Conservation (phyloP, 2,329 filamentous ascomycete species). For the Pseudogymnoascus verrucosus region DNA sequence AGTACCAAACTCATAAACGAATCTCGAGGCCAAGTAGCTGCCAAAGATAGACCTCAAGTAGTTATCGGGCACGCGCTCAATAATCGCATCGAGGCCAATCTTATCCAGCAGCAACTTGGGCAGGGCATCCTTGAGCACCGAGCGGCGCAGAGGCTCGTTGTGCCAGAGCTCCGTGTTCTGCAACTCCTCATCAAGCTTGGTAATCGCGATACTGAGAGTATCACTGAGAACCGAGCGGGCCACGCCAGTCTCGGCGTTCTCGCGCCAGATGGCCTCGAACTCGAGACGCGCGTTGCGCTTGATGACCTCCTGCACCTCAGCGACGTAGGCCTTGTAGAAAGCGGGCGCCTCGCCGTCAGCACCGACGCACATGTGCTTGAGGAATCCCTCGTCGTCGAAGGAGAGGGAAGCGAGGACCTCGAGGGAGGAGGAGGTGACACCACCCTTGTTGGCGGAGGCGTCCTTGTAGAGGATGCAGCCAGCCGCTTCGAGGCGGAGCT, state of each 20-base stretch:
- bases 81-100: slow-evolving; percentile 83
- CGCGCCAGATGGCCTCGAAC: slow-evolving; percentile 97
- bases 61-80: slow-evolving; percentile 78
- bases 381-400: slow-evolving; percentile 84
- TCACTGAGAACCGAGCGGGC: slow-evolving; percentile 84
- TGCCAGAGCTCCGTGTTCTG: slow-evolving; percentile 90
- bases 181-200: slow-evolving; percentile 91
- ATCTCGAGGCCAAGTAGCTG: slow-evolving; percentile 87
- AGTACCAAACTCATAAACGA: slow-evolving; percentile 93
- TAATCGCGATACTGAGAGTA: slow-evolving; percentile 84
- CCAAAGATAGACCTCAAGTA: slow-evolving; percentile 95
- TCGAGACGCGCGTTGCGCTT: slow-evolving; percentile 85
- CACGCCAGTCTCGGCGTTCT: slow-evolving; percentile 73
- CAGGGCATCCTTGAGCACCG: slow-evolving; percentile 76
- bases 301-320: slow-evolving; percentile 83
- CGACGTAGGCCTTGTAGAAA: slow-evolving; percentile 92
- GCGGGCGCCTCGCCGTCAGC: slow-evolving; percentile 66
- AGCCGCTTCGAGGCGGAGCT: slow-evolving; percentile 89
- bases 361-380: slow-evolving; percentile 89
- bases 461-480: slow-evolving; percentile 96
- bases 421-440: slow-evolving; percentile 92
- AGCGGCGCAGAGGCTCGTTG: slow-evolving; percentile 67
- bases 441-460: slow-evolving; percentile 96
- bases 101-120: slow-evolving; percentile 77
- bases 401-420: slow-evolving; percentile 92